Conservation (phyloP, 1,284 basidiomycete species). For the Sanguinoderma infundibulare region DNA sequence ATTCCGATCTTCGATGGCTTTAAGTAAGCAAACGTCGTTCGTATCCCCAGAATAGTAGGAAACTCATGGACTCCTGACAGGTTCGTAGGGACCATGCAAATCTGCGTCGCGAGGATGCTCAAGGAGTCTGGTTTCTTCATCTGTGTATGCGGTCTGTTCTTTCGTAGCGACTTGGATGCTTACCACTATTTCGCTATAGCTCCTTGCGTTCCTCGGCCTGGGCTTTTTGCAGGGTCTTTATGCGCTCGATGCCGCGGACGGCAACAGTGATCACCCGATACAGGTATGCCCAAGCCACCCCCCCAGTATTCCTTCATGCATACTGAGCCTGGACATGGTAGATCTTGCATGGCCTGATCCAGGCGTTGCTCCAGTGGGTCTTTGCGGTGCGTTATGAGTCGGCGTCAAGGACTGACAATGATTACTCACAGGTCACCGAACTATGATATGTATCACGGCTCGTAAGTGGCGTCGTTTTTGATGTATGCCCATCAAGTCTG, state of each 20-base stretch:
- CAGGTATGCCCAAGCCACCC: constrained; percentile 38
- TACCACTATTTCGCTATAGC: constrained; percentile 39
- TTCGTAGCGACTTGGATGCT: not conserved
- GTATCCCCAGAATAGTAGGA: not conserved
- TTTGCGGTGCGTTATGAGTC: not conserved
- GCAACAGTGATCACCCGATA: constrained; percentile 60
- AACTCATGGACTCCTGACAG: constrained; percentile 36
- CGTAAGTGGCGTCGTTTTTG: constrained; percentile 39
- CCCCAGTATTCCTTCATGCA: not conserved
- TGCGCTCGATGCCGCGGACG: constrained; percentile 91
- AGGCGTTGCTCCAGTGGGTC: constrained; percentile 79
- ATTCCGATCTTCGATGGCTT: constrained; percentile 82
- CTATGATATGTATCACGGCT: constrained; percentile 68
- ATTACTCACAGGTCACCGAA: constrained; percentile 68
- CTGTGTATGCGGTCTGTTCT: constrained; percentile 50
- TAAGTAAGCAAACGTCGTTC: constrained; percentile 54
- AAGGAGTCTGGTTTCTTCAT: constrained; percentile 95
- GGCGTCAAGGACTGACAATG: not conserved
- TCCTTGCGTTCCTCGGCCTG: constrained; percentile 80
- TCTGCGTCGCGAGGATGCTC: constrained; percentile 88
- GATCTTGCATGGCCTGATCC: constrained; percentile 79
- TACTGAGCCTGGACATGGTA: constrained; percentile 29
- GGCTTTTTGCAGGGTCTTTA: constrained; percentile 90
- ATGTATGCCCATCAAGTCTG: not conserved
- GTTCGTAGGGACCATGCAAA: constrained; percentile 86